Evolutionary conservation across 1,284 basidiomycete genomes (phyloP).

Genomic region (Mycosarcoma mackinlayi): DNA sequence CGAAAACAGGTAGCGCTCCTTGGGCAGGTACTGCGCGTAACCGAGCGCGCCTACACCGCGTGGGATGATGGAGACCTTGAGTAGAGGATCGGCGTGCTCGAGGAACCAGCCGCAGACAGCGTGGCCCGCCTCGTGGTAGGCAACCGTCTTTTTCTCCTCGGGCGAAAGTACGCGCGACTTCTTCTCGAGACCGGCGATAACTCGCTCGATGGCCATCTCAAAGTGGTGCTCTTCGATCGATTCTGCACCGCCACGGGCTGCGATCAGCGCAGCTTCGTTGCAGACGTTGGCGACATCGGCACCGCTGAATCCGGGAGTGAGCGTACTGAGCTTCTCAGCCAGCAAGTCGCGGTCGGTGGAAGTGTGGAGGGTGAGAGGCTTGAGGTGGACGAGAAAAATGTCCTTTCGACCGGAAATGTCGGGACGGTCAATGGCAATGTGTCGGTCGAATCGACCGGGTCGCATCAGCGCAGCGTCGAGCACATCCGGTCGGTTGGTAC

Average conservation of each 20-base stretch:
- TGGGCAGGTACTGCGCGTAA: slow-evolving; percentile 94
- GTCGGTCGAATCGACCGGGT: slow-evolving; percentile 96
- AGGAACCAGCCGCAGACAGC: slow-evolving; percentile 98
- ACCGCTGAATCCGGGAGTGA: slow-evolving; percentile 97
- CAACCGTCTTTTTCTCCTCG: slow-evolving; percentile 98
- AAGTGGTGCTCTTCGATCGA: slow-evolving; percentile 87
- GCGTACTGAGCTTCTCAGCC: slow-evolving; percentile 84
- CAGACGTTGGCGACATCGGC: slow-evolving; percentile 99
- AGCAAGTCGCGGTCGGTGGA: slow-evolving; percentile 61
- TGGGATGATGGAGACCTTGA: slow-evolving; percentile 99
- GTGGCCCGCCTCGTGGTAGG: slow-evolving; percentile 99
- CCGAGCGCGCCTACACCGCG: slow-evolving; percentile 94
- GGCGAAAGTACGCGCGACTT: slow-evolving; percentile 92
- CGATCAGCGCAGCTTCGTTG: slow-evolving; percentile 96
- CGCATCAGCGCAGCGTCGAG: slow-evolving; percentile 94
- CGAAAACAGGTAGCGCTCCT: slow-evolving; percentile 93
- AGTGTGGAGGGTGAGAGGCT: slow-evolving; percentile 75
- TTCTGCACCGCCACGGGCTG: slow-evolving; percentile 85
- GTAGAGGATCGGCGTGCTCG: slow-evolving; percentile 93
- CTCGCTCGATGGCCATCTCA: slow-evolving; percentile 96
- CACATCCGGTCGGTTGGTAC: slow-evolving; percentile 96
- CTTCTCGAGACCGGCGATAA: slow-evolving; percentile 95
- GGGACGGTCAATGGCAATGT: slow-evolving; percentile 93
- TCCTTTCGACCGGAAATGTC: slow-evolving; percentile 93
- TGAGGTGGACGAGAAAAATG: slow-evolving; percentile 93